A percentile compares a stretch with the other conserved stretches of the same genome.
Conservation (phyloP, 208 protist genomes). For the Crithidia brevicula region DNA sequence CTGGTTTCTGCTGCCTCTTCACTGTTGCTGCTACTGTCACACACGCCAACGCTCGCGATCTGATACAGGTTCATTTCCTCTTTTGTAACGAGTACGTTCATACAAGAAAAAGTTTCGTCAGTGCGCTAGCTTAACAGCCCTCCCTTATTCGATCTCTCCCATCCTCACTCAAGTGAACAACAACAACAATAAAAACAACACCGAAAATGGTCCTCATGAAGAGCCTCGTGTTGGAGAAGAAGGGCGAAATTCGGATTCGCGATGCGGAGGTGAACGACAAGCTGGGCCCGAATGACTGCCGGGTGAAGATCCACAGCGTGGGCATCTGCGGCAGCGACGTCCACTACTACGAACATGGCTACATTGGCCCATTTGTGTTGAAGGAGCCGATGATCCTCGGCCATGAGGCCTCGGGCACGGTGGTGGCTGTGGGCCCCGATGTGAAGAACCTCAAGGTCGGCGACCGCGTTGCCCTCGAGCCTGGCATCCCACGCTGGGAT, state of each 20-base stretch:
- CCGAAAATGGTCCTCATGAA: conserved; percentile 56
- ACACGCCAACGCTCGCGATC: too few species aligned
- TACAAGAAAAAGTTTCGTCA: too few species aligned
- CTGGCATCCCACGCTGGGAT: conserved; percentile 63
- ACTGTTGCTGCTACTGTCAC: too few species aligned
- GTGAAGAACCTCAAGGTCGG: conserved; percentile 57
- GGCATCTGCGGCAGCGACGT: conserved; percentile 80
- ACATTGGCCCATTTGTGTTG: conserved; percentile 60
- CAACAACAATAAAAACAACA: too few species aligned
- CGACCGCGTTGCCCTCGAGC: conserved; percentile 77
- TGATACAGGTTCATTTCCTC: too few species aligned
- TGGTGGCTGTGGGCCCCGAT: conserved; percentile 50
- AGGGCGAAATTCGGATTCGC: conserved; percentile 41
- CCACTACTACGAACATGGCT: conserved; percentile 69
- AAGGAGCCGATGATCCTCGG: conserved; percentile 71
- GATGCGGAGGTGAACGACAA: conserved; percentile 54
- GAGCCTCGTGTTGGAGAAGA: conserved; percentile 52
- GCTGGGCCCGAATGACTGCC: conserved; percentile 50
- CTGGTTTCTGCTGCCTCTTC: background rate
- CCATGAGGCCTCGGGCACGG: conserved; percentile 65
- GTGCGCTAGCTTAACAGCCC: too few species aligned
- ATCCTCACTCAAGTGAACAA: too few species aligned
- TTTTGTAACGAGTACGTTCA: too few species aligned
- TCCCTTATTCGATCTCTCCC: too few species aligned
- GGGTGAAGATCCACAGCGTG: conserved; percentile 61